phyloP scores from a whole-genome alignment of 495 filamentous ascomycete species.

The Platismatia glauca region DNA sequence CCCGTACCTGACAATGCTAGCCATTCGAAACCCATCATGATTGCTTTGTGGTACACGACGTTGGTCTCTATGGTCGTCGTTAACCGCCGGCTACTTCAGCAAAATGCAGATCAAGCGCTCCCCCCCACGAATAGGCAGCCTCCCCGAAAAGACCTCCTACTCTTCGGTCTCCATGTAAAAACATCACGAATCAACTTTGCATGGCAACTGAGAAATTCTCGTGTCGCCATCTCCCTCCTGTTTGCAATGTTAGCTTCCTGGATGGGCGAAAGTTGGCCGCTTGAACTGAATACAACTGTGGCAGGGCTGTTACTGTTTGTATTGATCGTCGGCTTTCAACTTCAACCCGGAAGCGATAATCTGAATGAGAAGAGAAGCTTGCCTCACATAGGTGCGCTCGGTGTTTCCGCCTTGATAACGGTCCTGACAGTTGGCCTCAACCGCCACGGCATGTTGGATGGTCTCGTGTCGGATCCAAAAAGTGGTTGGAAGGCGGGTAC shows the following conservation, averaged over 20 bases:
- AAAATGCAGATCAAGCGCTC: neutral
- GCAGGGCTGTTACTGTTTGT: neutral
- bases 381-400: neutral
- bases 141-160: neutral
- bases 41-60: neutral
- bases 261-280: neutral
- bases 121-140: neutral
- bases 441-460: neutral
- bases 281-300: neutral
- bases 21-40: neutral
- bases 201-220: neutral
- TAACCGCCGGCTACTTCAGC: neutral
- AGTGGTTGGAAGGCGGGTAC: neutral
- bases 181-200: neutral
- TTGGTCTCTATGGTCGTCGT: neutral
- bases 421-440: neutral
- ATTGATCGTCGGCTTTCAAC: neutral
- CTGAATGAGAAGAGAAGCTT: neutral
- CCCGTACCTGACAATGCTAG: neutral
- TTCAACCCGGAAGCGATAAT: neutral
- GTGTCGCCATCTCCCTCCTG: neutral
- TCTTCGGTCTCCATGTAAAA: neutral
- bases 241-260: neutral
- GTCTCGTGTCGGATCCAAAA: neutral
- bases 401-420: neutral